Conservation (phyloP, 208 protist species). For the Leishmania gerbilli region DNA sequence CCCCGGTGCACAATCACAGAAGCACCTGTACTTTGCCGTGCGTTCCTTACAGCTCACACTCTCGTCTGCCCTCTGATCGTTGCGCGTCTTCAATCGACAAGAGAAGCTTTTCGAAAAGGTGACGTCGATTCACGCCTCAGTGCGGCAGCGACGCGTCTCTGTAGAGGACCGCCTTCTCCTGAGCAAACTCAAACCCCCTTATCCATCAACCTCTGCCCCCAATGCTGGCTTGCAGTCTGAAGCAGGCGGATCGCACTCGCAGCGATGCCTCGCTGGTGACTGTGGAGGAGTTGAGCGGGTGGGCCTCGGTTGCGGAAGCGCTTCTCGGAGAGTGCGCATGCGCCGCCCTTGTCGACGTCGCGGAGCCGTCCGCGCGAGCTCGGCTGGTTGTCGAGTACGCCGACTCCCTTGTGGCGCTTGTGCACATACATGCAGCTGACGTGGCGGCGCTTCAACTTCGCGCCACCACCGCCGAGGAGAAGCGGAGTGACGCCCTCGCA, state of each 20-base stretch:
- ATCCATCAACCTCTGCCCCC: neutral
- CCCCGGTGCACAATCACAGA: neutral
- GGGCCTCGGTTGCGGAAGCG: slow-evolving; percentile 33
- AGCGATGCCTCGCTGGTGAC: neutral
- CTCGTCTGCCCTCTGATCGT: neutral
- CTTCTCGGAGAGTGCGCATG: slow-evolving; percentile 30
- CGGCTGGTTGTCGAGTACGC: slow-evolving; percentile 9
- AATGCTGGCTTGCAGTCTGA: slow-evolving; percentile 13
- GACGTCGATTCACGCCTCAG: neutral
- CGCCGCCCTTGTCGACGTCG: slow-evolving; percentile 20
- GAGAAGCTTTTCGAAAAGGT: neutral
- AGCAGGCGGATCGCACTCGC: neutral
- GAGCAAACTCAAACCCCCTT: neutral
- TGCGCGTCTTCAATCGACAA: neutral
- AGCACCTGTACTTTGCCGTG: neutral
- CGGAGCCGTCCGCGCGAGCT: slow-evolving; percentile 35
- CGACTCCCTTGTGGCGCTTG: slow-evolving; percentile 9
- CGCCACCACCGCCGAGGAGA: neutral
- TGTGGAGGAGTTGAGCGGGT: slow-evolving; percentile 36
- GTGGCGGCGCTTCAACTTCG: slow-evolving; percentile 10
- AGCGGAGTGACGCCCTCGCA: slow-evolving; percentile 1
- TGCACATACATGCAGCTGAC: slow-evolving; percentile 2
- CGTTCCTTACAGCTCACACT: neutral
- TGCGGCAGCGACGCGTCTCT: neutral
- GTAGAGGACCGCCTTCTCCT: neutral